Base-by-base conservation (phyloP, 2,329 filamentous ascomycete species). In the Fusarium torulosum region DNA sequence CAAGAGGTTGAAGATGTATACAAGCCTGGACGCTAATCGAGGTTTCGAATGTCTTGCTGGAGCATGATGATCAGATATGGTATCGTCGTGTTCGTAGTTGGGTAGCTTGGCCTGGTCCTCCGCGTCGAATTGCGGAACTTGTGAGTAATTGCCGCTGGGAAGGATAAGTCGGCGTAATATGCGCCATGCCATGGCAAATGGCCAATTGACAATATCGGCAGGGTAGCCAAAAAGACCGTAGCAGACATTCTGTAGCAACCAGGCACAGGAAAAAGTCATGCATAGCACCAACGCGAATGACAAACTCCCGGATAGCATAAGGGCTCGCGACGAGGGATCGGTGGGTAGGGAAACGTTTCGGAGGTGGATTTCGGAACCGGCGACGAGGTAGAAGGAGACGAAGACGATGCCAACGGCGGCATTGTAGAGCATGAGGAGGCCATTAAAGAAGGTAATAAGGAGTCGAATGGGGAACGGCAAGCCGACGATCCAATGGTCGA, bases 291-390 rank as follows among this genome's bases (percentile, higher is more conserved):
- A 6, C 21, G 63, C 43, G 7, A 72, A 73, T 17, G 75, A 74
- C 19, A 77, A 40, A 25, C 76, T 46, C 1, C 77, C 78, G 2
- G 76, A 70, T 3, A 79, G 69, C 14, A 79, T 62, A 37, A 77
- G 67, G 17, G 67, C 66, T 59, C 73, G 68, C 2, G 75, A 75
- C 3, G 75, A 74, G 14, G 75, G 63, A 35, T 79, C 78, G 11
- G 70, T 66, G 0, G 72, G 73, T 8, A 79, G 46, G 14, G 64
- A 75, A 21, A 78, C 59, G 45, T 79, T 79, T 41, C 75, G 72
- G 70, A 77, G 78, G 38, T 77, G 78, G 6, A 79, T 72, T 52
- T 79, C 77, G 8, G 74, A 73, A 20, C 77, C 76, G 1, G 76
- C 66, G 7, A 75, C 69, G 19, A 63, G 46, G 56, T 76, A 79